A percentile compares a stretch with the other conserved stretches of the same genome.
These are phyloP conservation scores for Narthecium ossifragum DNA, from an alignment of 106 monocot genomes.

Conservation along the genomic window DNA sequence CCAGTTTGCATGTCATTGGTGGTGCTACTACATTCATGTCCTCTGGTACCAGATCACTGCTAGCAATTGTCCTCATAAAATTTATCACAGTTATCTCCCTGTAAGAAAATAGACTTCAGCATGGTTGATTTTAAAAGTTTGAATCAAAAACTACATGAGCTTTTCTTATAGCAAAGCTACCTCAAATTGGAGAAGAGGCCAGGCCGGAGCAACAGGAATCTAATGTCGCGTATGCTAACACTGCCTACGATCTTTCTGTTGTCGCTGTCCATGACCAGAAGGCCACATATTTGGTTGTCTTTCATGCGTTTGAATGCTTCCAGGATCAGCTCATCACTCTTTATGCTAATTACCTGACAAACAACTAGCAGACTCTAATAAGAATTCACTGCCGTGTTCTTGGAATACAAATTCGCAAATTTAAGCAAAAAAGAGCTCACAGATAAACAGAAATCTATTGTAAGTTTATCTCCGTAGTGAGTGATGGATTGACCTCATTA, in stretches of 20 bases:
- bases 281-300: conserved; percentile 71
- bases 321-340: conserved; percentile 64
- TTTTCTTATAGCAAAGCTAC: conserved; percentile 16
- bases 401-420: not conserved
- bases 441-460: not conserved
- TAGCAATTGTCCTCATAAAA: conserved; percentile 46
- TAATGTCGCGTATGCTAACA: conserved; percentile 73
- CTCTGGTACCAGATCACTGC: conserved; percentile 11
- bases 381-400: not conserved
- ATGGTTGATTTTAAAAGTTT: not conserved
- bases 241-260: conserved; percentile 54
- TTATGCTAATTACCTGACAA: conserved; percentile 62
- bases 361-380: conserved; percentile 2
- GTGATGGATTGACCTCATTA: conserved; percentile 53
- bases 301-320: conserved; percentile 91
- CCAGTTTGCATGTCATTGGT: conserved; percentile 44
- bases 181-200: conserved; percentile 76
- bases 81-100: conserved; percentile 81
- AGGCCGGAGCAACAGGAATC: conserved; percentile 68
- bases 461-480: not conserved
- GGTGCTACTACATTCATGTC: not conserved
- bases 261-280: conserved; percentile 69
- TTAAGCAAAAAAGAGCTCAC: not conserved
- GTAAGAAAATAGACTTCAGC: not conserved
- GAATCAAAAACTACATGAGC: not conserved